phyloP scores from a whole-genome alignment of 2,329 filamentous ascomycete species.

The Fusarium incarnatum region DNA sequence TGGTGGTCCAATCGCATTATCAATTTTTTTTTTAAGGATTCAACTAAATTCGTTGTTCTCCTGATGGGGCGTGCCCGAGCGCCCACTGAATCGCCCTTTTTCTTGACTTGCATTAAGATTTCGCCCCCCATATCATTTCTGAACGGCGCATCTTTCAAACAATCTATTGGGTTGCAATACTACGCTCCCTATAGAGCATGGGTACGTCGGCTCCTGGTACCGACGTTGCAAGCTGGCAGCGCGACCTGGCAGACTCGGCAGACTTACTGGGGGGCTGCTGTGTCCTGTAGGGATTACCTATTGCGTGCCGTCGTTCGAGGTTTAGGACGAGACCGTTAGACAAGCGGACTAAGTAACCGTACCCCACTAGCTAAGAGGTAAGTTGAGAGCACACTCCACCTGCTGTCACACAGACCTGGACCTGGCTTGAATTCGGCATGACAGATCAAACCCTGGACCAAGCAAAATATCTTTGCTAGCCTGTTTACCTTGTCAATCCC shows the following conservation, averaged over 20 bases:
- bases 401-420: conserved; percentile 38
- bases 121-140: conserved; percentile 9
- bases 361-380: conserved; percentile 24
- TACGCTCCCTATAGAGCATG: not conserved
- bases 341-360: conserved; percentile 24
- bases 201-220: conserved; percentile 45
- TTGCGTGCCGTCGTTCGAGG: conserved; percentile 38
- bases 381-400: conserved; percentile 25
- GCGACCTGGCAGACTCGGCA: conserved; percentile 2
- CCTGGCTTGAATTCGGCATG: conserved; percentile 38
- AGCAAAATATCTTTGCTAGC: conserved; percentile 35
- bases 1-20: conserved; percentile 21
- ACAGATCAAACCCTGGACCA: conserved; percentile 37
- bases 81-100: conserved; percentile 26
- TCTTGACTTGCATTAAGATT: conserved; percentile 10
- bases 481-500: conserved; percentile 31
- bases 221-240: conserved; percentile 23
- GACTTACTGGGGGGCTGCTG: conserved; percentile 1
- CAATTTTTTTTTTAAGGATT: conserved; percentile 25
- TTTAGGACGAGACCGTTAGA: conserved; percentile 29
- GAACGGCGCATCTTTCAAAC: conserved; percentile 1
- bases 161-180: not conserved
- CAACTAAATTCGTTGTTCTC: conserved; percentile 25
- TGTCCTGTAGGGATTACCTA: not conserved
- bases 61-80: conserved; percentile 23